These are phyloP conservation scores for Tetradesmus lagerheimii DNA, from an alignment of 139 green algal genomes.

Conservation along the genomic window DNA sequence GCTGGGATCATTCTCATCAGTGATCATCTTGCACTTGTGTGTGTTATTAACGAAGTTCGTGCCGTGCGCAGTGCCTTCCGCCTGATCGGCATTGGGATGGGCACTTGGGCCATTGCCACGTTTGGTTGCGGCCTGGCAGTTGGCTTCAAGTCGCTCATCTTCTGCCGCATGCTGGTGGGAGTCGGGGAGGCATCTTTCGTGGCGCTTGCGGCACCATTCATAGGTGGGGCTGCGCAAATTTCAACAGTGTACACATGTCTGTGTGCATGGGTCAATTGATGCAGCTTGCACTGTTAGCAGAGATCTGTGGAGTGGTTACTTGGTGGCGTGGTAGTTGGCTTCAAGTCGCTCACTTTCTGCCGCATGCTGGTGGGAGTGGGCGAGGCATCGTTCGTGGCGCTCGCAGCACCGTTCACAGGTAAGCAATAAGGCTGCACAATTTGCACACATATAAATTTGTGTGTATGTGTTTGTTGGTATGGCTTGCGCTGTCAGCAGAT, in stretches of 20 bases:
- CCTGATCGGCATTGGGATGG: conserved; percentile 86
- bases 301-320: conserved; percentile 65
- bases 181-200: conserved; percentile 96
- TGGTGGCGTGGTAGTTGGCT: too few species aligned
- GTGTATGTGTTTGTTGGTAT: too few species aligned
- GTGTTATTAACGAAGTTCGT: too few species aligned
- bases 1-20: too few species aligned
- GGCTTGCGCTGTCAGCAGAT: too few species aligned
- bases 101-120: conserved; percentile 83
- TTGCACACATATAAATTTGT: too few species aligned
- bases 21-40: too few species aligned
- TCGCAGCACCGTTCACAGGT: conserved; percentile 96
- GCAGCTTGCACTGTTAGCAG: too few species aligned
- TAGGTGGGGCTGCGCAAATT: conserved; percentile 66
- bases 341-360: conserved; percentile 77
- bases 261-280: too few species aligned
- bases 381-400: conserved; percentile 93
- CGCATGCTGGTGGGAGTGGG: conserved; percentile 91
- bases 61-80: background rate
- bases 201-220: conserved; percentile 94
- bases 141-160: conserved; percentile 74
- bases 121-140: conserved; percentile 74
- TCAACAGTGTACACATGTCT: background rate
- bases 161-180: conserved; percentile 84
- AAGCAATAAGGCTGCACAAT: conserved; percentile 1